These are phyloP conservation scores for Pseudoneurospora amorphoporcata DNA, from an alignment of 495 filamentous ascomycete species.

Conservation along the genomic window DNA sequence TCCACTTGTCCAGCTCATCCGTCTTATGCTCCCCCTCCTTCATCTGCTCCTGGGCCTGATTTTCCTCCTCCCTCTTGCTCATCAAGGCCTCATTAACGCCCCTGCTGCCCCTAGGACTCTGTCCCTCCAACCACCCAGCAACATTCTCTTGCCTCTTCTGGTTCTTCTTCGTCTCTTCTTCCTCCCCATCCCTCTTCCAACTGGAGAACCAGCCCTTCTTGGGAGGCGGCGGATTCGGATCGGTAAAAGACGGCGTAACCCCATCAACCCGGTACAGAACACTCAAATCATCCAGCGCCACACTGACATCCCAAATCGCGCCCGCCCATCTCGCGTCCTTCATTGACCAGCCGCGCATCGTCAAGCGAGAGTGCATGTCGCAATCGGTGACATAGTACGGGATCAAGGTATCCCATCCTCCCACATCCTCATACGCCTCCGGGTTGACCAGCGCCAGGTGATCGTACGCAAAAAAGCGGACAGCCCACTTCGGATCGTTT, in stretches of 20 bases:
- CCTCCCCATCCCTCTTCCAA: conserved; percentile 5
- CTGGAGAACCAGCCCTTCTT: neutral
- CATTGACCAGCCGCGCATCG: conserved; percentile 41
- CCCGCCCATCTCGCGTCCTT: conserved; percentile 33
- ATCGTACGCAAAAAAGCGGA: conserved; percentile 49
- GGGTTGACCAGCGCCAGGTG: conserved; percentile 49
- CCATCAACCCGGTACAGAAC: conserved; percentile 37
- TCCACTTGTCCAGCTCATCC: neutral
- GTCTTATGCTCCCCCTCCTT: neutral
- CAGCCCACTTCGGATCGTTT: conserved; percentile 33
- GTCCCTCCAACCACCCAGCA: neutral
- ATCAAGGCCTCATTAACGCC: neutral
- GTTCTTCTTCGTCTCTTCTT: conserved; percentile 14
- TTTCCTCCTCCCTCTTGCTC: neutral
- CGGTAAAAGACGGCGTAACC: conserved; percentile 22
- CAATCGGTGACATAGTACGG: conserved; percentile 53
- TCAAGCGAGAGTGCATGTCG: conserved; percentile 46
- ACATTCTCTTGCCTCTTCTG: neutral
- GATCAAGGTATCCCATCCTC: conserved; percentile 51
- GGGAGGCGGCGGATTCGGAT: conserved; percentile 29
- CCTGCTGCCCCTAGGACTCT: too few species aligned
- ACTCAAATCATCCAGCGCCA: conserved; percentile 32
- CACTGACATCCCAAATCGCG: conserved; percentile 43
- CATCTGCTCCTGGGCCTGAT: neutral
- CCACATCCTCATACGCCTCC: conserved; percentile 39